Base-by-base conservation (phyloP, 2,329 filamentous ascomycete genomes). In the Escovopsis sp. region DNA sequence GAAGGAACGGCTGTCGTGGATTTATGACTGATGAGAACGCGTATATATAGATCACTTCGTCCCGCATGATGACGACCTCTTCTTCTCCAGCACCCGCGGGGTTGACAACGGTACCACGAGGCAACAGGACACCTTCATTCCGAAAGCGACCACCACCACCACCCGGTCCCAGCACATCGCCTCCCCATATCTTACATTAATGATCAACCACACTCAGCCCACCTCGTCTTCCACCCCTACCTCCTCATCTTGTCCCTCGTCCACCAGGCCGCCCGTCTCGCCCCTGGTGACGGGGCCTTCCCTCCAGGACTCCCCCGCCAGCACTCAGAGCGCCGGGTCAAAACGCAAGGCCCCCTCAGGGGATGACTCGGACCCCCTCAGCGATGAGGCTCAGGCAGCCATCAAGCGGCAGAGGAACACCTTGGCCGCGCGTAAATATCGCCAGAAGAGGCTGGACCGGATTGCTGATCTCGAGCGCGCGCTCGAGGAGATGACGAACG, bases 341-440 rank as follows among this genome's bases (percentile, higher is more conserved):
- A 49, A 48, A 41, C 49, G 48, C 41, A 47, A 51, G 36, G 31
- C 38, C 8, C 27, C 37, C 12, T 37, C 27, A 24, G 27, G 41
- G 39, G 41, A 40, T 29, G 41, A 43, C n/a, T 43, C 45, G 3
- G 48, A 54, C 2, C 45, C 47, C 4, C 48, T 50, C 27, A 53
- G 50, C 5, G 50, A 50, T 14, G 50, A 54, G 7, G 46, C 48
- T 24, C 49, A 55, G 29, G 57, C 56, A 5, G 53, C 57, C 14
- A 53, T 66, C 52, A 82, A 82, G 57, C 76, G 80, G 25, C 72
- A 74, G 46, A 71, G 74, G 46, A 84, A 84, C 57, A 84, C 79
- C 12, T 67, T 81, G 46, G 79, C 80, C n/a, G 80, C 80, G 27
- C 71, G 77, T 46, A 77, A 79, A 46, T 84, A 82, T 54, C 74